Evolutionary conservation across 2,329 filamentous ascomycete genomes (phyloP).

Genomic region (Diaporthe capsici): DNA sequence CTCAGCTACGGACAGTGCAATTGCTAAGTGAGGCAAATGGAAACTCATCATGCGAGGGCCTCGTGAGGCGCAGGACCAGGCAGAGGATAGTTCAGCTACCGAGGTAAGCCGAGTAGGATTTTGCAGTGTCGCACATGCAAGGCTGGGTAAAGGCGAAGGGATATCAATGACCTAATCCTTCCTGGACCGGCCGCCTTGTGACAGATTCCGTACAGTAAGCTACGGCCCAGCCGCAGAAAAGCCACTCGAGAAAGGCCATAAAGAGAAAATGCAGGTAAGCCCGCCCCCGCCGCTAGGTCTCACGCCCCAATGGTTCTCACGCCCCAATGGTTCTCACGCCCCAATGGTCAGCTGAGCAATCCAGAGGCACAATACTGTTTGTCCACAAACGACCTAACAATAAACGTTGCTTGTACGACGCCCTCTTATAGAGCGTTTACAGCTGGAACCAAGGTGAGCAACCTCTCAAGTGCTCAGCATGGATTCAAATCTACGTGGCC

Average conservation of each 20-base stretch:
- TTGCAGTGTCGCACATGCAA: neutral
- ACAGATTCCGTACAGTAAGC: neutral
- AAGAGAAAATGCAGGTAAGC: neutral
- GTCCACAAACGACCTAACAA: neutral
- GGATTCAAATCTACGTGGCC: neutral
- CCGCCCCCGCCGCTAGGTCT: neutral
- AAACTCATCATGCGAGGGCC: neutral
- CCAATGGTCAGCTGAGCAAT: neutral
- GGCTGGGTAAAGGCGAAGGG: neutral
- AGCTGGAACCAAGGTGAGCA: neutral
- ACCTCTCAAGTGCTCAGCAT: no score
- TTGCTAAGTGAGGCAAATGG: neutral
- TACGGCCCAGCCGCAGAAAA: neutral
- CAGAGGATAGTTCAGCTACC: neutral
- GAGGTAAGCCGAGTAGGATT: neutral
- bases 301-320: neutral
- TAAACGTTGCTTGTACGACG: no score
- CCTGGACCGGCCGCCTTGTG: neutral
- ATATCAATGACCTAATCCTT: neutral
- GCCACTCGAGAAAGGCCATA: neutral
- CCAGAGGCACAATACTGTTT: neutral
- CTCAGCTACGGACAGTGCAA: neutral
- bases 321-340: neutral
- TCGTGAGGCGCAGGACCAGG: neutral
- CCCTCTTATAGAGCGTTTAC: no score